Evolutionary conservation across 345 rosid genomes (phyloP), one percentile per base, ranked within the genome.

Genomic region (Camelina laxa): DNA sequence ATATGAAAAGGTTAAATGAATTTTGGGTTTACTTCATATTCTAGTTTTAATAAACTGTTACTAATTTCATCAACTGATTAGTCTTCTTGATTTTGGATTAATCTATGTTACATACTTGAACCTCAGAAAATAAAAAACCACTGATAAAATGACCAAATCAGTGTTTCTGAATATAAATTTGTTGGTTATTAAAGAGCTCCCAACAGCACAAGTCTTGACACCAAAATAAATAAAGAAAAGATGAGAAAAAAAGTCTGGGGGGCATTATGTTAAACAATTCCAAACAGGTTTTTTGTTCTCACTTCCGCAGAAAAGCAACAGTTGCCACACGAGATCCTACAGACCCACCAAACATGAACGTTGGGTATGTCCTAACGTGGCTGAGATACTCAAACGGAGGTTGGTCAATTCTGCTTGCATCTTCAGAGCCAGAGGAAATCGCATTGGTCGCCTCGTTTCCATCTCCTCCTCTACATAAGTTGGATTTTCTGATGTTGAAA

Each of bases 301-400:
- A 91, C 77, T 77, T 84, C 71, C 91, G 85, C 45, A 86, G 84
- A 73, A 95, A 90, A 6, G 98, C 99, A 60, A 90, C 98, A 0
- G 97, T 95, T 31, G 99, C 92, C 53, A 92, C 98, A 55, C 96
- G 96, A 2, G 98, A 89, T 73, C 99, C 98, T 6, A 85, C 87
- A 3, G 85, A 74, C 22, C 98, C 99, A 42, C 96, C 96, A 66
- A 92, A 90, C 87, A 82, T 88, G 84, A 90, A 92, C 11, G 97
- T 90, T 0, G 98, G 99, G 79, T 89, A 89, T 3, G 94, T 84
- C 58, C 91, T 86, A 67, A 95, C 96, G 45, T 92, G 99, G 80
- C 82, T 82, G 6, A 92, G 76, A 74, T 92, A 90, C 66, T 74
- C 85, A 66, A 90, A 95, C 9, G 86, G 83, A 61, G 62, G 82